Conservation (phyloP, 352 stramenopile species). For the Phytophthora constricta region DNA sequence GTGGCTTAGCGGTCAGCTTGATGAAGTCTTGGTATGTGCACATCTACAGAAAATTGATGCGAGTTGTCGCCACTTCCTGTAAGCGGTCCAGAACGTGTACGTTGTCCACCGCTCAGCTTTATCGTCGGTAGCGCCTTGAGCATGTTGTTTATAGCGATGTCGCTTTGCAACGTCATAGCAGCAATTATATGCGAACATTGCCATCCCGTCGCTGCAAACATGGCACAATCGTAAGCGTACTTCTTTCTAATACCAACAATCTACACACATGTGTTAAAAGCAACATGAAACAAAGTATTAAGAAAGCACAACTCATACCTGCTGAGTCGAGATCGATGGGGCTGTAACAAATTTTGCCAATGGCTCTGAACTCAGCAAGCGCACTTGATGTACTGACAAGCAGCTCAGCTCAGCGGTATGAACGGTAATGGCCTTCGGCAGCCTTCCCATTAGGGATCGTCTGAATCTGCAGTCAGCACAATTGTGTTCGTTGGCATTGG, state of each 20-base stretch:
- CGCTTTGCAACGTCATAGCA: neutral
- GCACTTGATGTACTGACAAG: conserved; percentile 6
- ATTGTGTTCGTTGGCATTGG: neutral
- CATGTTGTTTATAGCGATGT: neutral
- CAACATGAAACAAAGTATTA: neutral
- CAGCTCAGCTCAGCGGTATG: neutral
- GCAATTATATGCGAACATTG: conserved; percentile 12
- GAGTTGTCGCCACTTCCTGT: neutral
- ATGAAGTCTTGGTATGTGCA: conserved; percentile 2
- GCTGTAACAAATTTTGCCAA: neutral
- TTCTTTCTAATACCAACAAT: neutral
- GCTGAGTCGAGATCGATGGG: neutral
- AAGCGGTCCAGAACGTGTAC: neutral
- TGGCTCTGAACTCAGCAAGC: neutral
- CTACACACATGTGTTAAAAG: neutral
- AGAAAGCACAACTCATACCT: neutral
- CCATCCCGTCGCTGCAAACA: conserved; percentile 6
- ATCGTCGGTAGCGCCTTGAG: neutral
- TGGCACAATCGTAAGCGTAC: conserved; percentile 5
- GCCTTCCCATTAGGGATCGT: neutral
- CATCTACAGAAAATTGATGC: conserved; percentile 4
- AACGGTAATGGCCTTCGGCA: neutral
- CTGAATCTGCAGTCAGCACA: neutral
- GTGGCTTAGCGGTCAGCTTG: neutral
- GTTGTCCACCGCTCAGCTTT: conserved; percentile 3